phyloP scores from a whole-genome alignment of 169 alveolate species.

The Perkinsus chesapeaki region DNA sequence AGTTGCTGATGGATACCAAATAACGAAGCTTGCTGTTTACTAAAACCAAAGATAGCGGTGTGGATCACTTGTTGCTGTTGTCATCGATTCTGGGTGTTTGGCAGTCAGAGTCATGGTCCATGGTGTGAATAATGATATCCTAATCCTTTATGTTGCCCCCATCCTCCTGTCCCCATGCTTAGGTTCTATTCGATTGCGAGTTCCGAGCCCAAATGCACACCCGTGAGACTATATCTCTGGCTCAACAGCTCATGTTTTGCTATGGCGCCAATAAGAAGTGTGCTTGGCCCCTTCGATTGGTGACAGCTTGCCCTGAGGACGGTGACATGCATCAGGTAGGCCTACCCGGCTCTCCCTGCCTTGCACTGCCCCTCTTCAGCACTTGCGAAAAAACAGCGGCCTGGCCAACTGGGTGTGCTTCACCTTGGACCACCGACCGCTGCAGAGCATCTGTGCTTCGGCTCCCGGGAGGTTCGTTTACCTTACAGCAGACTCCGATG shows the following conservation, averaged over 20 bases:
- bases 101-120: too few relatives aligned
- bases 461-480: conserved; percentile 7
- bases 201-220: conserved; percentile 21
- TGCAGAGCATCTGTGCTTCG: background rate
- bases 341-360: background rate
- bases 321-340: conserved; percentile 1
- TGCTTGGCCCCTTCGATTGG: background rate
- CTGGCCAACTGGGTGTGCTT: background rate
- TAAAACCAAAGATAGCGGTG: too few relatives aligned
- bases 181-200: conserved; percentile 27
- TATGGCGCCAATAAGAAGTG: conserved; percentile 30
- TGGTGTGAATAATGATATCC: too few relatives aligned
- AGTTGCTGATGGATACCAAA: too few relatives aligned
- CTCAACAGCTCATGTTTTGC: conserved; percentile 37
- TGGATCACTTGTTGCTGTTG: too few relatives aligned
- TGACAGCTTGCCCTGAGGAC: background rate
- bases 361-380: background rate
- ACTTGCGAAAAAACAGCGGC: background rate
- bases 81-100: too few relatives aligned
- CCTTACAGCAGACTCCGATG: conserved; percentile 45
- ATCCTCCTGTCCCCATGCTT: too few relatives aligned
- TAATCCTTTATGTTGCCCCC: too few relatives aligned
- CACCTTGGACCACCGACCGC: background rate
- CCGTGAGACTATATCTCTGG: conserved; percentile 12
- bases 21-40: too few relatives aligned